These are phyloP conservation scores for Staphylotrichum longicolle DNA, from an alignment of 495 filamentous ascomycete species.

Conservation along the genomic window DNA sequence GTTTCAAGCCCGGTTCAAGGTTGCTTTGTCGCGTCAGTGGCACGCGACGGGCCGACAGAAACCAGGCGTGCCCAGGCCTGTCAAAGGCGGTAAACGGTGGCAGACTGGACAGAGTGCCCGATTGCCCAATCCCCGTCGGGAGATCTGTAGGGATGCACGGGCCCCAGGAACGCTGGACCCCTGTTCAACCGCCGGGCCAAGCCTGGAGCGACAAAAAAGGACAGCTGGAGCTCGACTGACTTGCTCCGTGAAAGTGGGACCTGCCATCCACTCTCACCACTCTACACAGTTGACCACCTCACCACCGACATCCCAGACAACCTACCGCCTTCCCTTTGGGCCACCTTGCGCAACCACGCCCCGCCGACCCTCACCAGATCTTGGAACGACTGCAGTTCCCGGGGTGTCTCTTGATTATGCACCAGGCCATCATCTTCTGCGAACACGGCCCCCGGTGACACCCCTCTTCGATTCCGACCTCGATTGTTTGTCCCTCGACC, in stretches of 20 bases:
- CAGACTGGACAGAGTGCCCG: background rate
- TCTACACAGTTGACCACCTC: too few relatives aligned
- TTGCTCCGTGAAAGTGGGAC: constrained; percentile 11
- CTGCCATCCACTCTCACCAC: background rate
- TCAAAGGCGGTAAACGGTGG: constrained; percentile 13
- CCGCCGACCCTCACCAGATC: background rate
- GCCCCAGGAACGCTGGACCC: constrained; percentile 14
- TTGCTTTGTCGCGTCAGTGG: constrained; percentile 24
- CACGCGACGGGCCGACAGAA: constrained; percentile 15
- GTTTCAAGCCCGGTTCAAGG: background rate
- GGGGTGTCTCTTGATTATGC: constrained; percentile 19
- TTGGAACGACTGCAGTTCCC: background rate
- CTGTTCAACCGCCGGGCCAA: constrained; percentile 14
- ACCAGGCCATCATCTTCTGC: constrained; percentile 8
- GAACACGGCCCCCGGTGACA: constrained; percentile 25
- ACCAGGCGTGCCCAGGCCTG: background rate
- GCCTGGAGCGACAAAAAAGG: constrained; percentile 26
- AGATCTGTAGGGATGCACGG: constrained; percentile 13
- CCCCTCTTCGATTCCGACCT: background rate
- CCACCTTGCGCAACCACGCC: constrained; percentile 14
- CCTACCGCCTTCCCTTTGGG: background rate
- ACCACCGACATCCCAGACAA: too few relatives aligned
- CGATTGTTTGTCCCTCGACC: too few relatives aligned
- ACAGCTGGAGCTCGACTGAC: constrained; percentile 28
- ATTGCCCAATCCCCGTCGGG: constrained; percentile 5